Evolutionary conservation across 2,329 filamentous ascomycete species (phyloP), one percentile per base, ranked within the genome.

Genomic region (Aspergillus hortae): DNA sequence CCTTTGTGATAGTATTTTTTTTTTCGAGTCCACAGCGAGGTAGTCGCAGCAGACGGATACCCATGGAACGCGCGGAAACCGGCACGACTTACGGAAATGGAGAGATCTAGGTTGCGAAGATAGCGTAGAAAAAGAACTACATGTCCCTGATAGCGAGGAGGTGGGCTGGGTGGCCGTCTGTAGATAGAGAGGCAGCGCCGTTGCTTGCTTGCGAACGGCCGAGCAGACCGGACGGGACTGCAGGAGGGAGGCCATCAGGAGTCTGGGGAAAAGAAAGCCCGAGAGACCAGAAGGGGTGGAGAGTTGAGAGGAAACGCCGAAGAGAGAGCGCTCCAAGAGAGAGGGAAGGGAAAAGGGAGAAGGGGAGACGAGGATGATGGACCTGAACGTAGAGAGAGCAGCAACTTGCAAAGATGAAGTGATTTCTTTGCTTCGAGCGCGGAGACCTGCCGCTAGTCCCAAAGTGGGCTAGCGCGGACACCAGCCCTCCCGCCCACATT

Each of bases 161-260:
- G 65, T 58, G 57, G 62, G 61, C 40, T 59, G 63, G 49, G 58
- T 51, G 38, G 58, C 54, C 47, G 54, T 60, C 35, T 55, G 55
- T 46, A 70, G 55, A 54, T 58, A 64, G 44, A 67, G 59, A 50
- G 64, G 59, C 53, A 62, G 56, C 32, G 56, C 52, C 30, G 64
- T 63, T 46, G 61, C 65, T 61, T 70, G 69, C 53, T 61, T 70
- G 60, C 68, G 69, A 60, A 68, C 59, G 44, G 65, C 62, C 50
- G 70, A 66, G 42, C 59, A 62, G 49, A 65, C 59, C 56, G 68
- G 59, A 47, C 64, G 58, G 45, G 64, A 66, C 49, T 61, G 56
- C 45, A 68, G 54, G 46, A 68, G 48, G 56, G 65, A 67, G 40
- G 66, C 63, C 67, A 70, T 70, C 44, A 54, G 53, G 46, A 38